Base-by-base conservation (phyloP, 768 basidiomycete genomes). In the Mycena venus region DNA sequence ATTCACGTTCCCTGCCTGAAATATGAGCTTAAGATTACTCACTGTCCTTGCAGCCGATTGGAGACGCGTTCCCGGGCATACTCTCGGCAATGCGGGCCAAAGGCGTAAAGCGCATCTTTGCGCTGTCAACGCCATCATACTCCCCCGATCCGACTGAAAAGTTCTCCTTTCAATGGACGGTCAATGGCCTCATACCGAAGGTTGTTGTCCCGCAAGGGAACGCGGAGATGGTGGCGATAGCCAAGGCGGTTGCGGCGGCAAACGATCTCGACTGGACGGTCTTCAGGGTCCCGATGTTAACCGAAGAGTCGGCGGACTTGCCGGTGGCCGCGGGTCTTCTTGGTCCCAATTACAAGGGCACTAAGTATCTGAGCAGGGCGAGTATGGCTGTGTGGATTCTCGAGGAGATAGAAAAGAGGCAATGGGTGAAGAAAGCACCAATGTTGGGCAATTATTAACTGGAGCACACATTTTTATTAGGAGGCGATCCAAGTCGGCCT, bases 171-270 rank as follows among this genome's bases (percentile, higher is more conserved):
- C n/a, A 21, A 6, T 38, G 44, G 64, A 29, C 42, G 47, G 1
- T 51, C 6, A 49, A 38, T 31, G 3, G 29, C 1, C 12, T 60
- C 56, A 31, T 59, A 29, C 71, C 64, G 6, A 66, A 66, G 47
- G 8, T 34, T 12, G 0, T 66, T 27, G 49, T 53, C 21, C 71
- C 71, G 23, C 56, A 72, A 25, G 71, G 71, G 14, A 66, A 72
- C n/a, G 71, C 71, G n/a, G 71, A 72, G 34, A 72, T 72, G 71
- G 58, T 66, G 7, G 64, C 40, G 15, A 72, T 72, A 36, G 71
- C 23, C 19, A 25, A 72, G 58, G 36, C 56, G 10, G 64, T 72
- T n/a, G 42, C 71, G 23, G 47, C 63, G 11, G 70, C 56, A 29
- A 40, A 51, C 44, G 64, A 66, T 27, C 64, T 72, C 47, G 64